Evolutionary conservation across 2,329 filamentous ascomycete genomes (phyloP), one percentile per base, ranked within the genome.

Genomic region (Zopfia rhizophila): DNA sequence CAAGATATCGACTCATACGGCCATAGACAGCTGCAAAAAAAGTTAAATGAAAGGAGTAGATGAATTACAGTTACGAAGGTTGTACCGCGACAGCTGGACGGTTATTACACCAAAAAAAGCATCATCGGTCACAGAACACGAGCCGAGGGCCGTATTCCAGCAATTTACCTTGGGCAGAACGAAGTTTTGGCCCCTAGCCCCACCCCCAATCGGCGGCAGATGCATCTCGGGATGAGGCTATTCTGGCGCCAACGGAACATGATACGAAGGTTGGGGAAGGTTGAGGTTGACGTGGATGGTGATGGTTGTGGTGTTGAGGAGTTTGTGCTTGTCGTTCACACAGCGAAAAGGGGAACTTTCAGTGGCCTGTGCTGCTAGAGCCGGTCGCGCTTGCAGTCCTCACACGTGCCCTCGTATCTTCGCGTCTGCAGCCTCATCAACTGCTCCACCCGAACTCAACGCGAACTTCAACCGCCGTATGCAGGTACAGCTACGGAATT

Each of bases 41-140:
- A 27, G 27, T n/a, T n/a, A 45, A 30, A 44, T 49, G 46, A 44
- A 49, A 45, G 46, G 46, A 36, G 33, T 11, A n/a, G n/a, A 27
- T 10, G 21, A 18, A 17, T 22, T 28, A 39, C 32, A 43, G 27
- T 32, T 22, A 18, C 21, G 21, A 16, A 4, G 16, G 11, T 25
- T 21, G 21, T 7, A 27, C 11, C 21, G 32, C 21, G n/a, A 32
- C n/a, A 43, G 22, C n/a, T 47, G 14, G 17, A 31, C 33, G 38
- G 6, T n/a, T n/a, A n/a, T n/a, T n/a, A n/a, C n/a, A 19, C 46
- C 35, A 49, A 40, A 47, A 42, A 41, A 47, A 41, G 44, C 14
- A 37, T 32, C 23, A 21, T 16, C 23, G 23, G 46, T 45, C 18
- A 18, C 35, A 37, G 40, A 31, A 49, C 36, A 49, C 46, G 46